Evolutionary conservation across 169 alveolate genomes (phyloP), one percentile per base, ranked within the genome.

Genomic region (Plasmodium chabaudi): DNA sequence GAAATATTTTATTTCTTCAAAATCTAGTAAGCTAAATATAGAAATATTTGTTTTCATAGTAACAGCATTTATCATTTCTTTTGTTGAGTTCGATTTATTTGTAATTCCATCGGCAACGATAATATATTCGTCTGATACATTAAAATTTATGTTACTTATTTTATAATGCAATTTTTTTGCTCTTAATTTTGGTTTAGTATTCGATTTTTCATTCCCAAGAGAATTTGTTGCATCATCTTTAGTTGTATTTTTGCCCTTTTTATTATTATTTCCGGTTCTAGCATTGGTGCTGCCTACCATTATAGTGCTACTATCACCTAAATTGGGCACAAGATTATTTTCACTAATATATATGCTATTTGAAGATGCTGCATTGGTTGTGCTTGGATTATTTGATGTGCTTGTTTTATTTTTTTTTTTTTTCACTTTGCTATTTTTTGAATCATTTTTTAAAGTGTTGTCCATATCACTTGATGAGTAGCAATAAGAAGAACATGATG

Each of bases 21-120:
- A 86, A n/a, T 86, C 56, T 25, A 34, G 57, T 47, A 49, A 19
- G 17, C 55, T 27, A 59, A 86, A 86, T 23, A 86, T 71, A 0
- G 91, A 86, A 1, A 86, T 15, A 73, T 86, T 86, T 0, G 91
- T 86, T 51, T 70, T 86, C 79, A 70, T 86, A 4, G 91, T 86
- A 49, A 86, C 91, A 10, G 91, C 91, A 65, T 56, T 60, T 27
- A 56, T 60, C 10, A 15, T 64, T 44, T 68, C 87, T 21, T 71
- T 86, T 0, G 91, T 57, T 9, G 91, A 39, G 42, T 86, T 86
- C 0, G 91, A 86, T 10, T 86, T 86, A 63, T 86, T 86, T 6
- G 91, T 86, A n/a, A 86, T 86, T 9, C 87, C 91, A 51, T 86
- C 91, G 0, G 75, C 91, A 39, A 86, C 87, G n/a, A 86, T 86